Evolutionary conservation across 352 stramenopile species (phyloP).

Genomic region (Phytophthora constricta): DNA sequence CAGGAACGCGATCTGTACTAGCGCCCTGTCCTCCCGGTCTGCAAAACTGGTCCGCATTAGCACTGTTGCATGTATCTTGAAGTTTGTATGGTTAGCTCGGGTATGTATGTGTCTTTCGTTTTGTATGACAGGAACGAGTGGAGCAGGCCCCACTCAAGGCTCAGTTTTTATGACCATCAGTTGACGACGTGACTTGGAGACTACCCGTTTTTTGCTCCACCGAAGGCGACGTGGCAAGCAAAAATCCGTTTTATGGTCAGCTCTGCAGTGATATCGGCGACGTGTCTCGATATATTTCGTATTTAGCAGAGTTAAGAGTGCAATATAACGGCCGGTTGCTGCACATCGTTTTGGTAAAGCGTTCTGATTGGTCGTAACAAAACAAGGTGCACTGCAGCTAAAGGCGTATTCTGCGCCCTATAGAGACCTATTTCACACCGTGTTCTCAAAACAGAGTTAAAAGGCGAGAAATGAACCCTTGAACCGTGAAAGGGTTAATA

Average conservation of each 20-base stretch:
- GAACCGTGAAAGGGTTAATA: background rate
- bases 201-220: background rate
- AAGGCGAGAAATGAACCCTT: background rate
- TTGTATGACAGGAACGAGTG: background rate
- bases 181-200: background rate
- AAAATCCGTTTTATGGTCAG: background rate
- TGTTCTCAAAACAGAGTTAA: background rate
- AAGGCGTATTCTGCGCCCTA: background rate
- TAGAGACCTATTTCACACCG: background rate
- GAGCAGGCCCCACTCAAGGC: background rate
- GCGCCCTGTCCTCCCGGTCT: too few relatives aligned
- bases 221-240: background rate
- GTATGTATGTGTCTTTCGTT: background rate
- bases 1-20: background rate
- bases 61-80: background rate
- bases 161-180: background rate
- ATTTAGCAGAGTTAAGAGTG: background rate
- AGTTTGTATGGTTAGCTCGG: background rate
- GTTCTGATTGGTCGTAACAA: conserved; percentile 1
- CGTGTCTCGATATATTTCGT: background rate
- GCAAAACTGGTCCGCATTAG: background rate
- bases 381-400: background rate
- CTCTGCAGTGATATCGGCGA: background rate
- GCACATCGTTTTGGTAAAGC: background rate
- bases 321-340: background rate